Evolutionary conservation across 2,329 filamentous ascomycete species (phyloP).

Genomic region (Nigrospora sphaerica): DNA sequence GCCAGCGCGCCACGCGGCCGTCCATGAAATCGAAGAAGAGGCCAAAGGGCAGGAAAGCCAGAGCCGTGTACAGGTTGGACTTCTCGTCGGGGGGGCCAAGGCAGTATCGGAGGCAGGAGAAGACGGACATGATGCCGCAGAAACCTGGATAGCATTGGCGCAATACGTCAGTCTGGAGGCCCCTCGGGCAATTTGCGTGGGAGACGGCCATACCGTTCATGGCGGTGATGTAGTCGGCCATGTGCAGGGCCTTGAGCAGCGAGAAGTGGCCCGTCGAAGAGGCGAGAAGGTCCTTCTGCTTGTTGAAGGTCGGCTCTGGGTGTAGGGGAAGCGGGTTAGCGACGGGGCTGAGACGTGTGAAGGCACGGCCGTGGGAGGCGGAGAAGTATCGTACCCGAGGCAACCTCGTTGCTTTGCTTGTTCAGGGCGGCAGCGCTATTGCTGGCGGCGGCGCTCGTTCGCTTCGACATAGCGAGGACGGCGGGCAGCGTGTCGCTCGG

Average conservation of each 20-base stretch:
- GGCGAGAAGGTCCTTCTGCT: constrained; percentile 68
- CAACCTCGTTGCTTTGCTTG: constrained; percentile 32
- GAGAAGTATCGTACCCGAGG: constrained; percentile 29
- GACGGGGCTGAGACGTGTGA: too few relatives aligned
- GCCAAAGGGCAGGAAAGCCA: constrained; percentile 83
- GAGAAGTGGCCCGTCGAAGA: constrained; percentile 68
- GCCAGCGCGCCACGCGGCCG: constrained; percentile 91
- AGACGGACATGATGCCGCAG: constrained; percentile 90
- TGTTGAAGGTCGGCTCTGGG: constrained; percentile 51
- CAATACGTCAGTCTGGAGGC: neutral
- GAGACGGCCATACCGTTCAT: constrained; percentile 53
- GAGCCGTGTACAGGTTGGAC: constrained; percentile 70
- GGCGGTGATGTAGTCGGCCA: constrained; percentile 79
- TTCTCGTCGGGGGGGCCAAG: constrained; percentile 61
- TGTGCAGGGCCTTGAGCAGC: constrained; percentile 61
- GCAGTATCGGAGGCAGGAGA: constrained; percentile 91
- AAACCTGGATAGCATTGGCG: constrained; percentile 46
- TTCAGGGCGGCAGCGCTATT: constrained; percentile 32
- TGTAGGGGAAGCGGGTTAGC: neutral
- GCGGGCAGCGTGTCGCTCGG: too few relatives aligned
- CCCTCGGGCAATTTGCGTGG: neutral
- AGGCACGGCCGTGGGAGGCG: neutral
- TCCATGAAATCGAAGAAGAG: constrained; percentile 98
- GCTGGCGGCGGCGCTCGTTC: constrained; percentile 41
- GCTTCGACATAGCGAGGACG: constrained; percentile 51